These are phyloP conservation scores for Cantharellus cinnabarinus DNA, from an alignment of 768 basidiomycete genomes.

Conservation along the genomic window DNA sequence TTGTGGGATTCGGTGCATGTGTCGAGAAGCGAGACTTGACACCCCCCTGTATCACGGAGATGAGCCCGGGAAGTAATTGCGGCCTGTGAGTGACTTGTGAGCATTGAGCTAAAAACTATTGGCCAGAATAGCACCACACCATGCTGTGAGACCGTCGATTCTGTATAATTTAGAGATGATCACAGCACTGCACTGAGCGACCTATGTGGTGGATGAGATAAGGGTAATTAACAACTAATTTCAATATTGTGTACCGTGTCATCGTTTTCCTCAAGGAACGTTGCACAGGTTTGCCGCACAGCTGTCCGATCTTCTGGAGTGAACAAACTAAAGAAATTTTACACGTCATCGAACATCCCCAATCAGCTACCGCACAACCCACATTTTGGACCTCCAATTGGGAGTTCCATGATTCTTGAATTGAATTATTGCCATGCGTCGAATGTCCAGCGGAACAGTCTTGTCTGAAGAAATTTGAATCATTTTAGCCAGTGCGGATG, in stretches of 20 bases:
- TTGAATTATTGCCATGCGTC: constrained; percentile 70
- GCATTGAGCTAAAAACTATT: constrained; percentile 2
- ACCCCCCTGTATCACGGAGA: constrained; percentile 32
- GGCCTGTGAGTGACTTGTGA: constrained; percentile 27
- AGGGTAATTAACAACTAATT: neutral
- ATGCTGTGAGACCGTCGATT: constrained; percentile 49
- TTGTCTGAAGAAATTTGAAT: constrained; percentile 50
- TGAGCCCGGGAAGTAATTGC: constrained; percentile 32
- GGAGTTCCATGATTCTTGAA: constrained; percentile 61
- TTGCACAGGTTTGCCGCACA: constrained; percentile 45
- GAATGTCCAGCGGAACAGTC: constrained; percentile 36
- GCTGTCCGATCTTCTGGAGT: constrained; percentile 41
- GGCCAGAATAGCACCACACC: constrained; percentile 25
- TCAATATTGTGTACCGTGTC: constrained; percentile 33
- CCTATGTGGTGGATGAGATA: constrained; percentile 23
- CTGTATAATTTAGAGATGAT: constrained; percentile 62
- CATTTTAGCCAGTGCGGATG: constrained; percentile 50
- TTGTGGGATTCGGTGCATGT: constrained; percentile 22
- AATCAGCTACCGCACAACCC: constrained; percentile 9
- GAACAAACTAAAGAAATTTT: constrained; percentile 28
- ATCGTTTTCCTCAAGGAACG: constrained; percentile 57
- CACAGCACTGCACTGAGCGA: constrained; percentile 56
- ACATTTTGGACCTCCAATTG: constrained; percentile 71
- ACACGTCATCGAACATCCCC: neutral
- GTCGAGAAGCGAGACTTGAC: constrained; percentile 30